Base-by-base conservation (phyloP, 139 green algal species). In the Coccomyxa sp. region DNA sequence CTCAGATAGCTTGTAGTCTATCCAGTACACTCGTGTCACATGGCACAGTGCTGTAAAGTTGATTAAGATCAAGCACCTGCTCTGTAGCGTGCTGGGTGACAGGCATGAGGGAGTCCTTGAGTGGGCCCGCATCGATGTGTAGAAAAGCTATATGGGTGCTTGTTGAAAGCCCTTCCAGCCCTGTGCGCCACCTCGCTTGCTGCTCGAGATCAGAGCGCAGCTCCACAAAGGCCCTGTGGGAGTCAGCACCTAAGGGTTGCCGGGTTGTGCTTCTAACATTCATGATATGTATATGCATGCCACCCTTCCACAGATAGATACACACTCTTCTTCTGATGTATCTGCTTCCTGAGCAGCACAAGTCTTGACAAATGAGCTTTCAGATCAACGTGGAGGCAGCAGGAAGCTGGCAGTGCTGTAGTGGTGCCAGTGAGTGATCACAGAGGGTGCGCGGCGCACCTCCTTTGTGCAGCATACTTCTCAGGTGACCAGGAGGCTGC, bases 111-210 rank as follows among this genome's bases (percentile, higher is more conserved):
- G 86, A 81, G 69, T 85, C 84, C 44, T 86, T 81, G 55, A 94
- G 81, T 1, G 75, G 82, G 74, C 90, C 91, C 58, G 82, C 87
- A 81, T 94, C 89, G 16, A 95, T 83, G 73, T 89, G 88, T 80
- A 95, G 71, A 80, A 84, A 91, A 24, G 78, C 80, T 0, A 87
- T 50, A 6, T 81, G 44, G 64, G 76, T 64, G 58, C 41, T 70
- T 64, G 92, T 91, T 78, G 93, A 93, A 89, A 95, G 93, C 37
- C 83, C 84, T 31, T 95, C 91, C 58, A 95, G 86, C 83, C 91
- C 88, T 39, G 85, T 89, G 41, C 89, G 85, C 90, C 90, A 94
- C 68, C 91, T 85, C 72, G 85, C 85, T 85, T 93, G 89, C 79
- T 88, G 79, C 72, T 91, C 83, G 85, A 95, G 88, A 82, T 94